Evolutionary conservation across 2,329 filamentous ascomycete genomes (phyloP), one percentile per base, ranked within the genome.

Genomic region (Huntiella abstrusa): DNA sequence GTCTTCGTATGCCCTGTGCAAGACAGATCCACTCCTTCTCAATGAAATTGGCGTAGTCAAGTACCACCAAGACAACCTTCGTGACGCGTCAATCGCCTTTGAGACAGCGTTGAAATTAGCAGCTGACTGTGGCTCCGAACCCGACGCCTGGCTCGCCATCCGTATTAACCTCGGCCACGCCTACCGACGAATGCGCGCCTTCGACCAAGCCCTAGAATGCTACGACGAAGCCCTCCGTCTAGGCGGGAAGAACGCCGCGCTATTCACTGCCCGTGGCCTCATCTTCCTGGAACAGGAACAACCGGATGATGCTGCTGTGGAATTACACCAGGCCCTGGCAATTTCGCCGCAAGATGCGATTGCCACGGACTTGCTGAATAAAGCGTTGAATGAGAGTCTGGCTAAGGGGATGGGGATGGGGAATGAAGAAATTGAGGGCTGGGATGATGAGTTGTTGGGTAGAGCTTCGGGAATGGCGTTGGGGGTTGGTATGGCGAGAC

Each of bases 11-110:
- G 70, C 74, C 0, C 69, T 92, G 10, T 92, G 85, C 65, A 75
- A 78, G 55, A 81, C 77, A 1, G 91, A 98, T 55, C 91, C 91
- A 0, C 64, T 96, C 4, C 74, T 98, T 3, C 69, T 98, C 47
- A 98, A 98, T 59, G 91, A 98, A 63, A 80, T 96, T 64, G 92
- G 88, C 3, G 79, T 96, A 3, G 86, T 95, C n/a, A 80, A 85
- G 53, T 98, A 94, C 58, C 86, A 96, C 59, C 85, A 95, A 58
- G 78, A 83, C 54, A 74, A 82, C 43, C 73, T 85, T 5, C 70
- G 76, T 49, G 77, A 82, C 17, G 85, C 91, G 0, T 75, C 83
- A 7, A 70, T 75, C 28, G 74, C 87, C 51, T 96, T 98, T 60
- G 70, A 70, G 5, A 74, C 78, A 51, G 83, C 91, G 0, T 71